A percentile compares a stretch with the other conserved stretches of the same genome.
Evolutionary conservation across 345 rosid species (phyloP).

Genomic region (Excoecaria agallocha): DNA sequence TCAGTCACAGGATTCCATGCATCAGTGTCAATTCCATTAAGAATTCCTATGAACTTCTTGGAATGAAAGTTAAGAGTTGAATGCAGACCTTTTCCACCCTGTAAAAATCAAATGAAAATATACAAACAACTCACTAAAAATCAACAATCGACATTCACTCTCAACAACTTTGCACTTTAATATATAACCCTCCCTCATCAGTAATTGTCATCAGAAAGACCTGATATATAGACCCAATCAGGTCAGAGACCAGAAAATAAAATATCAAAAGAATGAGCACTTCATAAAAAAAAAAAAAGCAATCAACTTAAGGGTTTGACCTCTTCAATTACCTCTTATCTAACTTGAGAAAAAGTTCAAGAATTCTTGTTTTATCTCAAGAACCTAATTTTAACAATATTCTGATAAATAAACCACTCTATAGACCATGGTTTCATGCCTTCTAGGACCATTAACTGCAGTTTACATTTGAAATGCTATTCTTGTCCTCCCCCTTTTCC

Average conservation of each 20-base stretch:
- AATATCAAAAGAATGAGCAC: not conserved
- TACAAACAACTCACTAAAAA: not conserved
- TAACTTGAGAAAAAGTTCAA: not conserved
- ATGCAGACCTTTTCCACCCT: constrained; percentile 96
- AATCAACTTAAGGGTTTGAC: not conserved
- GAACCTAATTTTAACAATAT: not conserved
- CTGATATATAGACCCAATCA: not conserved
- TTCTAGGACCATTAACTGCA: not conserved
- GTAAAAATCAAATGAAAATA: constrained; percentile 16
- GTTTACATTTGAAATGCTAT: not conserved
- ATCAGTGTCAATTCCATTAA: constrained; percentile 90
- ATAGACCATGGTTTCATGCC: not conserved
- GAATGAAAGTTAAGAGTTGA: constrained; percentile 75
- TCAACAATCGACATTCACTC: not conserved
- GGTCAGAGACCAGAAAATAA: not conserved
- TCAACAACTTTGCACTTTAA: not conserved
- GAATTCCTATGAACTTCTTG: constrained; percentile 83
- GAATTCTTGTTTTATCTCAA: not conserved
- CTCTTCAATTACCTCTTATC: not conserved
- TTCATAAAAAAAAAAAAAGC: not conserved
- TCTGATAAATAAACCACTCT: not conserved
- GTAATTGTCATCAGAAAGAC: not conserved
- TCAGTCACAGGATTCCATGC: constrained; percentile 96
- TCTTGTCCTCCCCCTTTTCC: not conserved
- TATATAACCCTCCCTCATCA: not conserved